Percentiles rank a stretch among this genome's conserved stretches.
Conservation (phyloP, 768 basidiomycete genomes). For the Lactifluus pinguis region DNA sequence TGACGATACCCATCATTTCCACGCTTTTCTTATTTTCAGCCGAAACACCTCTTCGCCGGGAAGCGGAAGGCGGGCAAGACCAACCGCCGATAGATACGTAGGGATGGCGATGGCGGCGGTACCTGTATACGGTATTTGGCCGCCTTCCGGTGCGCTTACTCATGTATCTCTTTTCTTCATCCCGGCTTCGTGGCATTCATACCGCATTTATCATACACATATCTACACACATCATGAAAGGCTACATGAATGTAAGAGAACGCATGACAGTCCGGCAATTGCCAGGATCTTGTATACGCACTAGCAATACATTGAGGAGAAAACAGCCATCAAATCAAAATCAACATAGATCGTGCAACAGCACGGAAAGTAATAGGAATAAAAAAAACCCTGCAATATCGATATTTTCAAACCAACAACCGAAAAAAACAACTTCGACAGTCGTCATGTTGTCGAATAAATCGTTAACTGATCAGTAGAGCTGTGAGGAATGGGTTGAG, state of each 20-base stretch:
- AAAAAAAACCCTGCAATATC: not conserved
- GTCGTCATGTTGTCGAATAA: not conserved
- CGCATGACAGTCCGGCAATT: not conserved
- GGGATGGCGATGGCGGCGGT: not conserved
- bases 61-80: constrained; percentile 84
- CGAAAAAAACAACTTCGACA: not conserved
- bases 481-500: not conserved
- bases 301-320: not conserved
- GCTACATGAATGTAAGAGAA: too few species aligned
- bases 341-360: constrained; percentile 1
- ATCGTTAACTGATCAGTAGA: not conserved
- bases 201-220: not conserved
- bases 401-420: not conserved
- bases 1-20: constrained; percentile 4
- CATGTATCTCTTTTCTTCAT: not conserved
- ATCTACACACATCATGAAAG: not conserved
- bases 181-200: not conserved
- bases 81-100: constrained; percentile 46
- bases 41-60: constrained; percentile 79
- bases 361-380: constrained; percentile 13
- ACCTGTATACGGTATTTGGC: not conserved
- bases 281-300: not conserved
- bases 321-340: not conserved
- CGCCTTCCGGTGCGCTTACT: not conserved
- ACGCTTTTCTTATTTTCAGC: constrained; percentile 35